These are phyloP conservation scores for Fusarium albidum DNA, from an alignment of 2,329 filamentous ascomycete genomes.

Conservation along the genomic window DNA sequence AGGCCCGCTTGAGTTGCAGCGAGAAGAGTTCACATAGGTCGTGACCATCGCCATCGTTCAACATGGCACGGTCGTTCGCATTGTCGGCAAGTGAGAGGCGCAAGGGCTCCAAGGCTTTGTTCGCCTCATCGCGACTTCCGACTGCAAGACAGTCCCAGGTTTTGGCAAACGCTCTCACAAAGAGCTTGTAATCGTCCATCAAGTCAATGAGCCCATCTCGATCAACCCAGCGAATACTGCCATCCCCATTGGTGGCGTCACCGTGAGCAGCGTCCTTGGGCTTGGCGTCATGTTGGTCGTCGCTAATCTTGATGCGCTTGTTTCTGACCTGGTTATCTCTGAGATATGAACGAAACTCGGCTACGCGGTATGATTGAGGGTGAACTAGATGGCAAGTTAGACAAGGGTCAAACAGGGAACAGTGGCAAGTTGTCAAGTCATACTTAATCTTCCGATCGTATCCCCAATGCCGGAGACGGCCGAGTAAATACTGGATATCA, in stretches of 20 bases:
- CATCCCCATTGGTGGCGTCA: neutral
- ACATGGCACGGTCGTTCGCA: constrained; percentile 24
- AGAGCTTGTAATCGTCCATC: constrained; percentile 34
- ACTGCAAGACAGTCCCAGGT: constrained; percentile 31
- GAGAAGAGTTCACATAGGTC: constrained; percentile 37
- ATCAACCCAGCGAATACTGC: constrained; percentile 39
- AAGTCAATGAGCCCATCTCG: constrained; percentile 32
- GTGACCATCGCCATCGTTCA: constrained; percentile 16
- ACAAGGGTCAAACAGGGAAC: neutral
- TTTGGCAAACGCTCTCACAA: constrained; percentile 32
- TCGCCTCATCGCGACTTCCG: constrained; percentile 35
- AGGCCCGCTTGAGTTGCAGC: constrained; percentile 29
- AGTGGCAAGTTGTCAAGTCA: neutral
- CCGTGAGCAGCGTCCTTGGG: neutral
- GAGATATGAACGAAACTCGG: constrained; percentile 37
- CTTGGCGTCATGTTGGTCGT: constrained; percentile 15
- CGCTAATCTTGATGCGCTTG: constrained; percentile 40
- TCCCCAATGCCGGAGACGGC: constrained; percentile 40
- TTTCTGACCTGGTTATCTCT: constrained; percentile 32
- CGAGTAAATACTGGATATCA: constrained; percentile 41
- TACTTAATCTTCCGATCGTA: constrained; percentile 37
- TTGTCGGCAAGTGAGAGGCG: constrained; percentile 32
- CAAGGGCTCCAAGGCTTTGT: constrained; percentile 37
- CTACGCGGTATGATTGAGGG: constrained; percentile 36
- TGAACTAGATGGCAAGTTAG: constrained; percentile 30